Conservation (phyloP, 768 basidiomycete genomes). For the Termitomyces sp. region DNA sequence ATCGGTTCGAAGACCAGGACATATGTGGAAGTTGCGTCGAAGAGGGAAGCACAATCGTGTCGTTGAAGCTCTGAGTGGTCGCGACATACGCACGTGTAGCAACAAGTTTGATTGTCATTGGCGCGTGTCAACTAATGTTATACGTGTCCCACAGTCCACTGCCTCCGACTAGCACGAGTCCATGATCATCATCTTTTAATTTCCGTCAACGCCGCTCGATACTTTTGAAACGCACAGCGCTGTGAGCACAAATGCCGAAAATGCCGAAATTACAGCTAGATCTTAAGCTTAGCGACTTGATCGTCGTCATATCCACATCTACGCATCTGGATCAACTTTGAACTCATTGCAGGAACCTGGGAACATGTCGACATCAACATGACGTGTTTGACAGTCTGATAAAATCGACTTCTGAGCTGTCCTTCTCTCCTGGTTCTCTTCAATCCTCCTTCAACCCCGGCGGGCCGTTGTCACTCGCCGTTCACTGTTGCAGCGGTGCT, state of each 20-base stretch:
- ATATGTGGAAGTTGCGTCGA: slow-evolving; percentile 7
- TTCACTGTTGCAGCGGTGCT: slow-evolving; percentile 9
- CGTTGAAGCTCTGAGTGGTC: not conserved
- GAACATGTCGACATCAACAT: too few species aligned
- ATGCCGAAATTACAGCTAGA: too few species aligned
- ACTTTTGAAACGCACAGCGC: too few species aligned
- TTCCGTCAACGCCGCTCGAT: not conserved
- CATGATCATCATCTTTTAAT: not conserved
- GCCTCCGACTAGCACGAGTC: too few species aligned
- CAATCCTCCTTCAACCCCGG: not conserved
- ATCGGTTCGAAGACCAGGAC: slow-evolving; percentile 2
- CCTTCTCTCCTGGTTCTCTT: not conserved
- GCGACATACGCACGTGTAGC: too few species aligned
- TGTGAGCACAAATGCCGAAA: too few species aligned
- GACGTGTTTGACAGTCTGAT: not conserved
- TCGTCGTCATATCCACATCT: too few species aligned
- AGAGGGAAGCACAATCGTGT: not conserved
- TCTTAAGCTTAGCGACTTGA: too few species aligned
- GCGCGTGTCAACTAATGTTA: too few species aligned
- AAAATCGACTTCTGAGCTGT: not conserved
- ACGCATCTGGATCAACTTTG: not conserved
- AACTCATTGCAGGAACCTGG: not conserved
- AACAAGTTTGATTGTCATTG: too few species aligned
- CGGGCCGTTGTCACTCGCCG: slow-evolving; percentile 1
- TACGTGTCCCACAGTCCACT: too few species aligned